phyloP scores from a whole-genome alignment of 1,139 yeast genomes.

The Keqinozyma sinolaborantium region DNA sequence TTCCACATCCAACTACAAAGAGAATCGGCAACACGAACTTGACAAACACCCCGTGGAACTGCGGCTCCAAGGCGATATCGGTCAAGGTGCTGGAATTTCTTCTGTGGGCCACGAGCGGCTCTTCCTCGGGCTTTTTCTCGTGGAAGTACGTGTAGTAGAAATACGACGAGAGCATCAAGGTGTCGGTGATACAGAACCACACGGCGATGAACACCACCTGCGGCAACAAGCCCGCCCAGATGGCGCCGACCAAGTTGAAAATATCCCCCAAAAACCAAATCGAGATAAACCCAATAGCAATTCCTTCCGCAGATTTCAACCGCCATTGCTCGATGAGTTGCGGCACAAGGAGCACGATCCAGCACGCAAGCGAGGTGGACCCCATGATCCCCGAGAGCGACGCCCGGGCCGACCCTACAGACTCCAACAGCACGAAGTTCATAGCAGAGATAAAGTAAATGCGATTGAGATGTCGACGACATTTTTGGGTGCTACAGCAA shows the following conservation, averaged over 20 bases:
- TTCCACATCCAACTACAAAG: constrained; percentile 68
- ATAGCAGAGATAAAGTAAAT: constrained; percentile 36
- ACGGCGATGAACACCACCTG: constrained; percentile 67
- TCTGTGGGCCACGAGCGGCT: constrained; percentile 21
- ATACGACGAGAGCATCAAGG: constrained; percentile 59
- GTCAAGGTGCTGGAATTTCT: constrained; percentile 44
- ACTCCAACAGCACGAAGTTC: neutral
- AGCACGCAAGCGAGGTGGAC: constrained; percentile 67
- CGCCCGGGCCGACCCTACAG: constrained; percentile 21
- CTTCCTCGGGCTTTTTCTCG: constrained; percentile 21
- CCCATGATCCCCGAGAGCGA: constrained; percentile 64
- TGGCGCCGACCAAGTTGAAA: constrained; percentile 61
- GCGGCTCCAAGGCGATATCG: constrained; percentile 42
- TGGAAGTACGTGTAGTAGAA: constrained; percentile 49
- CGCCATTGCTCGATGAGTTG: constrained; percentile 84
- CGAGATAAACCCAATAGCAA: constrained; percentile 63
- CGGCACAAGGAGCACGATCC: constrained; percentile 78
- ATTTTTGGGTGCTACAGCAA: neutral
- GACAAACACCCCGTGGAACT: constrained; percentile 41
- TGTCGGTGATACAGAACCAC: constrained; percentile 74
- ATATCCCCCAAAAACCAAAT: constrained; percentile 77
- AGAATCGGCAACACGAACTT: constrained; percentile 57
- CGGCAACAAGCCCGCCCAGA: constrained; percentile 71
- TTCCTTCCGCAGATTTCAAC: constrained; percentile 73
- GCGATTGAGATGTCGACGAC: constrained; percentile 6